phyloP scores from a whole-genome alignment of 2,329 filamentous ascomycete genomes.

The Rhynchosporium secalis region DNA sequence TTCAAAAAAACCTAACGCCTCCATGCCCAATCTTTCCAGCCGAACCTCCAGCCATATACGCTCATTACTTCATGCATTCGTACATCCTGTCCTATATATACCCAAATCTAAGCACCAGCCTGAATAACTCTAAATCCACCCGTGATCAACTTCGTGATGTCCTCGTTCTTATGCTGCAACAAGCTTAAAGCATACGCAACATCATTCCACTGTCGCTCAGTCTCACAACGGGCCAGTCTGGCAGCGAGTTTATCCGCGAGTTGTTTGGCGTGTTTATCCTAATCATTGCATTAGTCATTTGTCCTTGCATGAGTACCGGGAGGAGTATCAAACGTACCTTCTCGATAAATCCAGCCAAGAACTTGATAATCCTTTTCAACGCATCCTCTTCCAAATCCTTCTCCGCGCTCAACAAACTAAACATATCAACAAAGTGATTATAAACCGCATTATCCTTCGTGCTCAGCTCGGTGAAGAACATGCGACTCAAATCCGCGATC shows the following conservation, averaged over 20 bases:
- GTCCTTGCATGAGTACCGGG: neutral
- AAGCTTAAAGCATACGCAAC: constrained; percentile 89
- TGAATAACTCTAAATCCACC: constrained; percentile 77
- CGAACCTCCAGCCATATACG: constrained; percentile 9
- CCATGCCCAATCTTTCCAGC: neutral
- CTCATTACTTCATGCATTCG: constrained; percentile 24
- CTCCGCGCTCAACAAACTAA: constrained; percentile 85
- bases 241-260: constrained; percentile 90
- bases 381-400: constrained; percentile 78
- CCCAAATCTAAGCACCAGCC: constrained; percentile 50
- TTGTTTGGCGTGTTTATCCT: constrained; percentile 98
- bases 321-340: constrained; percentile 63
- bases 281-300: constrained; percentile 29
- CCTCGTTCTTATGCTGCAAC: constrained; percentile 90
- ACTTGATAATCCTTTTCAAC: constrained; percentile 84
- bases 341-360: constrained; percentile 93
- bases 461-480: constrained; percentile 98
- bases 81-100: neutral
- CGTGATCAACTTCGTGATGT: constrained; percentile 73
- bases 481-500: constrained; percentile 88
- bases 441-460: constrained; percentile 99
- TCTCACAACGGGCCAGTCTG: constrained; percentile 81
- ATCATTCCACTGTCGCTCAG: constrained; percentile 95
- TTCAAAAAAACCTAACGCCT: constrained; percentile 10
- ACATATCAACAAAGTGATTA: constrained; percentile 99